Evolutionary conservation across 2,329 filamentous ascomycete species (phyloP).

Genomic region (Alternaria sp.): DNA sequence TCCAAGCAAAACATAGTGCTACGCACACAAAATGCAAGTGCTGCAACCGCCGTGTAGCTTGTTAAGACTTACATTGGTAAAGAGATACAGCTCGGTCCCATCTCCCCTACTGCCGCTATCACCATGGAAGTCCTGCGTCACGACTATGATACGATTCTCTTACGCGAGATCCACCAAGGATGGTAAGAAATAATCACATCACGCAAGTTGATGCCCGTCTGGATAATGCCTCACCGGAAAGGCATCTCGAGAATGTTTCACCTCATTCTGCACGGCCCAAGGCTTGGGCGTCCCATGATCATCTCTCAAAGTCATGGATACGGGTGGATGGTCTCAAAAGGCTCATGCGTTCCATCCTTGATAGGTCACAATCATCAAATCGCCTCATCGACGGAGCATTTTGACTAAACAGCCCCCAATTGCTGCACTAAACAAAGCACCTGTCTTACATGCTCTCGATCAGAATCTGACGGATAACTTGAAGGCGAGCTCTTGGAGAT

Average conservation of each 20-base stretch:
- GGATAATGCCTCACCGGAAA: background rate
- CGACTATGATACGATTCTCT: background rate
- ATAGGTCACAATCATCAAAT: background rate
- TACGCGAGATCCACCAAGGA: background rate
- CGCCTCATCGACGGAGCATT: background rate
- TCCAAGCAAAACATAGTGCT: background rate
- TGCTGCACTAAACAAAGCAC: background rate
- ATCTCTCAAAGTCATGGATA: background rate
- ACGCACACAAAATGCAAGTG: background rate
- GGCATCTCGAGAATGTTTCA: background rate
- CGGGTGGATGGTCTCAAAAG: background rate
- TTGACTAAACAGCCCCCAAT: background rate
- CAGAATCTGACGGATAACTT: background rate
- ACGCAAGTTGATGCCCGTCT: background rate
- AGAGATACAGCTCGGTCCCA: background rate
- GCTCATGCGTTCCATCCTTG: background rate
- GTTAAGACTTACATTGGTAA: background rate
- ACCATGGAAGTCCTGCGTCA: background rate
- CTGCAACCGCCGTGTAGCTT: background rate
- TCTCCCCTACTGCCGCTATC: background rate
- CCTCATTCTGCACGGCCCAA: background rate
- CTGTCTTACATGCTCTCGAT: background rate
- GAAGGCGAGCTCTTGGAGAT: background rate
- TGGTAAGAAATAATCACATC: background rate
- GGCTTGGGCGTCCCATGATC: background rate